Evolutionary conservation across 2,329 filamentous ascomycete species (phyloP).

Genomic region (Xylariomycetidae sp.): DNA sequence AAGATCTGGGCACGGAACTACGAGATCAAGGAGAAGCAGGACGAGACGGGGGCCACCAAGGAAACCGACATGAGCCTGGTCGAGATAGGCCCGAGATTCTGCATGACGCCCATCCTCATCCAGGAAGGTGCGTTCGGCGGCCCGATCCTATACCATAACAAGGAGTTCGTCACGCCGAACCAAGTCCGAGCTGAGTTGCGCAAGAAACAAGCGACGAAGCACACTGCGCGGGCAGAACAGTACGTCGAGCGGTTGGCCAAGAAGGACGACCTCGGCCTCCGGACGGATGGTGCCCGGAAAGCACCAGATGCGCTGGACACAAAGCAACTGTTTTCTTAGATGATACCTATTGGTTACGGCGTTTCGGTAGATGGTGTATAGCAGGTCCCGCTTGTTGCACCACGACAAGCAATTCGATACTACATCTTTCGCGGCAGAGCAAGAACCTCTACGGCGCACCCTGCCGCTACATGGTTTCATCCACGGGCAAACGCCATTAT

Average conservation of each 20-base stretch:
- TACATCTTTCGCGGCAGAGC: no score
- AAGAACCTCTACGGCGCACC: no score
- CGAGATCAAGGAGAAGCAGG: constrained; percentile 68
- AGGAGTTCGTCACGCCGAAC: constrained; percentile 94
- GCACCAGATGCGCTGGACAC: constrained; percentile 69
- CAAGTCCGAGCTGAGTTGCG: constrained; percentile 80
- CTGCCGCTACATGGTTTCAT: no score
- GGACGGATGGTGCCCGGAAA: constrained; percentile 57
- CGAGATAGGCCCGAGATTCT: constrained; percentile 90
- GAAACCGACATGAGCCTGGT: constrained; percentile 77
- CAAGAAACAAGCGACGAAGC: constrained; percentile 67
- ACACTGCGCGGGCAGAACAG: constrained; percentile 71
- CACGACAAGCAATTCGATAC: no score
- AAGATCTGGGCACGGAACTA: constrained; percentile 97
- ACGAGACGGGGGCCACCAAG: constrained; percentile 34
- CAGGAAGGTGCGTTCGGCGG: constrained; percentile 89
- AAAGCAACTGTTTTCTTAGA: constrained; percentile 69
- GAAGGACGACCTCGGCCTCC: constrained; percentile 70
- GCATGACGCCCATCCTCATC: constrained; percentile 85
- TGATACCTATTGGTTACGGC: no score
- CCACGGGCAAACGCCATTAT: no score
- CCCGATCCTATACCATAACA: constrained; percentile 96
- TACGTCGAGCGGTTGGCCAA: constrained; percentile 66
- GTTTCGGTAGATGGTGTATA: no score
- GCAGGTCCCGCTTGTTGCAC: no score